A percentile compares a stretch with the other conserved stretches of the same genome.
Conservation (phyloP, 208 protist species). For the Crithidia fasciculata region DNA sequence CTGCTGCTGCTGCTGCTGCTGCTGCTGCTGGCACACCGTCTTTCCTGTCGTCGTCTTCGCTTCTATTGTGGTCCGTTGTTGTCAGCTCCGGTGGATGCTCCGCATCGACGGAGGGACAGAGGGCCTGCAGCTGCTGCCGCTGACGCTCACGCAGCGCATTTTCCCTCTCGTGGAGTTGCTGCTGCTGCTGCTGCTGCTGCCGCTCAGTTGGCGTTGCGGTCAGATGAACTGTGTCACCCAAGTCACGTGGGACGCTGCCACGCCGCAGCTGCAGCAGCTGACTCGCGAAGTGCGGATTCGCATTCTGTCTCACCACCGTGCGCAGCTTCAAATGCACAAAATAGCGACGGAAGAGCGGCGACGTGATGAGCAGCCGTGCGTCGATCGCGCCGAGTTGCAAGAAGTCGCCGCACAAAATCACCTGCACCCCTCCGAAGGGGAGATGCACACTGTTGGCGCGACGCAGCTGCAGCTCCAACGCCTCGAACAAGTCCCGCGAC, state of each 20-base stretch:
- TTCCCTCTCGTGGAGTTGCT: constrained; percentile 24
- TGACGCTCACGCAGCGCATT: constrained; percentile 25
- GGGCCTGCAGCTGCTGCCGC: constrained; percentile 33
- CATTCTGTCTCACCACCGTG: constrained; percentile 63
- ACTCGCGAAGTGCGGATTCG: constrained; percentile 48
- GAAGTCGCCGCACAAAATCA: constrained; percentile 94
- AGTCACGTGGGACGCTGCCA: constrained; percentile 64
- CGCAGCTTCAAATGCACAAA: constrained; percentile 87
- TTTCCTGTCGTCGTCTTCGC: background rate
- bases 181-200: constrained; percentile 27
- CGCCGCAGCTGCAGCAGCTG: constrained; percentile 82
- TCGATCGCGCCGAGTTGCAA: constrained; percentile 87
- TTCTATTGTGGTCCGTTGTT: background rate
- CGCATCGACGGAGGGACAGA: background rate
- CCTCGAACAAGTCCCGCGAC: constrained; percentile 78
- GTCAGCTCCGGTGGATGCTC: too few relatives aligned
- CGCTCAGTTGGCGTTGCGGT: constrained; percentile 31
- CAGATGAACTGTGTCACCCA: constrained; percentile 69
- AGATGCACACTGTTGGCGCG: constrained; percentile 77
- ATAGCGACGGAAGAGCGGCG: constrained; percentile 70
- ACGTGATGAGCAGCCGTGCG: constrained; percentile 64
- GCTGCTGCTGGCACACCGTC: background rate
- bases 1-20: background rate
- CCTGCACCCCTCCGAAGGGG: constrained; percentile 92
- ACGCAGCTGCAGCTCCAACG: constrained; percentile 77